Base-by-base conservation (phyloP, 441 rosid genomes). In the Euphorbia schlechtendalii region DNA sequence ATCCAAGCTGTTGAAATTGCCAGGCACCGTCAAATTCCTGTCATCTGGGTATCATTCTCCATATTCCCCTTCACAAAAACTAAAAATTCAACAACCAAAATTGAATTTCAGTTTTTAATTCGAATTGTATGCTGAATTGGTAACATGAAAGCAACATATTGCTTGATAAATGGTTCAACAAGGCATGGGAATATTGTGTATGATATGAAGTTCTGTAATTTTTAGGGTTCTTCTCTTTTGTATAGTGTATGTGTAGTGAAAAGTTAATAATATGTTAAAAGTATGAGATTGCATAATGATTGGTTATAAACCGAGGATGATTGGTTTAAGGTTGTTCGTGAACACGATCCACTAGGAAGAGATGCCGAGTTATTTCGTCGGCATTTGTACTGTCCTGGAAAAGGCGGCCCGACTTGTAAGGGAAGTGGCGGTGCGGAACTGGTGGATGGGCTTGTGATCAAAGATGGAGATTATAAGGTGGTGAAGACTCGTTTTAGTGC, bases 401-500 rank as follows among this genome's bases (percentile, higher is more conserved):
- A 78, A 69, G 77, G 66, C 2, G 92, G 94, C 18, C 96, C 95
- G 10, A 49, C 63, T 28, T 64, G 74, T 5, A 85, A 86, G 77
- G 96, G 90, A 65, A 78, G 73, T 6, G 36, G 12, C 1, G 97
- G 96, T 6, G 86, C 95, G 5, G 80, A 82, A 18, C 77, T 90
- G 38, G 93, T 79, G 7, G 83, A 85, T 72, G 96, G 97, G 41
- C 75, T 90, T 70, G 78, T 53, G 56, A 90, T 88, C 68, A 77
- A 73, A 73, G 84, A 85, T 76, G 87, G 83, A 46, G 98, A 93
- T 51, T 88, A 93, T 69, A 90, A 86, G 76, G 30, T 89, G 67
- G 89, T 85, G 70, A 92, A 90, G 84, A 86, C 85, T 0, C 87
- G 93, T 48, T 90, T 93, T 72, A 85, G 96, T n/a, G 92, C 96